phyloP scores from a whole-genome alignment of 352 stramenopile species.

The Pythium aquatile region DNA sequence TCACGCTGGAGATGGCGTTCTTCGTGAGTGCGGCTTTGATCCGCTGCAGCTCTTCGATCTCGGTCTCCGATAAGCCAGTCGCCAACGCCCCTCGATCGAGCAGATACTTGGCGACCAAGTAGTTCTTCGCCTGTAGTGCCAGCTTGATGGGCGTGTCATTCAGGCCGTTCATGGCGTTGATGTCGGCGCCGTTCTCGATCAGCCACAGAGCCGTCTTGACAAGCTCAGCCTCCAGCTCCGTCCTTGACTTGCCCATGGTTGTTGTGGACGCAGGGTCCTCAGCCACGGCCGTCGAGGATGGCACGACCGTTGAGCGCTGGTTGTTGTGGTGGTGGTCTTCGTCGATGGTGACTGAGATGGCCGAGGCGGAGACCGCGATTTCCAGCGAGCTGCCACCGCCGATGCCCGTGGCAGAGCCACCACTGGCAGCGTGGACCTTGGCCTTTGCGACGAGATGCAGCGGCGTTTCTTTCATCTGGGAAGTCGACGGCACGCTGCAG shows the following conservation, averaged over 20 bases:
- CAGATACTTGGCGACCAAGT: slow-evolving; percentile 36
- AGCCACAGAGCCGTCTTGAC: slow-evolving; percentile 49
- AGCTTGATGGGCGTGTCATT: slow-evolving; percentile 40
- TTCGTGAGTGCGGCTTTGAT: slow-evolving; percentile 35
- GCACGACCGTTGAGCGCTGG: slow-evolving; percentile 16
- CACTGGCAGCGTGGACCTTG: neutral
- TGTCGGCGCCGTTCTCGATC: slow-evolving; percentile 51
- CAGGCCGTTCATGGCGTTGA: slow-evolving; percentile 32
- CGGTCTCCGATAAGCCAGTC: slow-evolving; percentile 23
- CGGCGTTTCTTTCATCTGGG: slow-evolving; percentile 40
- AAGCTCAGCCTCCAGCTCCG: slow-evolving; percentile 29
- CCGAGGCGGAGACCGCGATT: slow-evolving; percentile 32
- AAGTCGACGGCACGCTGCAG: slow-evolving; percentile 37
- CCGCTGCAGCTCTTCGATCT: slow-evolving; percentile 31
- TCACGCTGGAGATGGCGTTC: slow-evolving; percentile 33
- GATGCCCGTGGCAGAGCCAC: neutral
- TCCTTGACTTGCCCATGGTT: slow-evolving; percentile 12
- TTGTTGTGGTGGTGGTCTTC: slow-evolving; percentile 32
- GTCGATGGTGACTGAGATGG: slow-evolving; percentile 32
- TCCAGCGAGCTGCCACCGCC: slow-evolving; percentile 20
- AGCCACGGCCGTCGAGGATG: slow-evolving; percentile 2
- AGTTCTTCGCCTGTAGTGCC: slow-evolving; percentile 34
- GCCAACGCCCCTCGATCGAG: slow-evolving; percentile 37
- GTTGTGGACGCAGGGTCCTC: slow-evolving; percentile 6
- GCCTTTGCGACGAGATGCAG: slow-evolving; percentile 64